Conservation (phyloP, 106 monocot genomes). For the Dendrobium officinale region DNA sequence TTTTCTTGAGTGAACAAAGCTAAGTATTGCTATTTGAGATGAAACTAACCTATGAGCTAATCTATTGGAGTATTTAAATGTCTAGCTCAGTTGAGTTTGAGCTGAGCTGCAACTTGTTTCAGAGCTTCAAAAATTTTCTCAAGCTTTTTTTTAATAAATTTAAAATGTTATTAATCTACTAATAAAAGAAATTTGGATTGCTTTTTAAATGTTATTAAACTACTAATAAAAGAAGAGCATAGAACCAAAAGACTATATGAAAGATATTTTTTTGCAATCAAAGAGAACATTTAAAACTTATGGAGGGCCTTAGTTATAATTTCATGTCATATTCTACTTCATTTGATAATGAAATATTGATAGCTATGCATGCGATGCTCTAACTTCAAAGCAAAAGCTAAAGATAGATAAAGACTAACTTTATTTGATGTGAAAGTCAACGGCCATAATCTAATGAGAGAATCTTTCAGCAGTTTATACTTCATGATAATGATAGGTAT, state of each 20-base stretch:
- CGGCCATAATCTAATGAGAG: not conserved
- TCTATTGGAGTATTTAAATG: not conserved
- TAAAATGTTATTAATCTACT: too few species aligned
- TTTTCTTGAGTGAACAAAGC: not conserved
- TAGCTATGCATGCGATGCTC: not conserved
- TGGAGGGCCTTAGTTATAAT: not conserved
- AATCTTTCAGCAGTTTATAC: not conserved
- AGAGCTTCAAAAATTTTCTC: too few species aligned
- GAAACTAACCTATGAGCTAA: not conserved
- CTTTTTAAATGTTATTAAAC: too few species aligned
- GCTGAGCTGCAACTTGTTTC: too few species aligned
- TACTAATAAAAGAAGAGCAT: too few species aligned
- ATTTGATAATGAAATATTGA: not conserved
- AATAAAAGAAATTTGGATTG: too few species aligned
- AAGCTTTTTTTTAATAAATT: too few species aligned
- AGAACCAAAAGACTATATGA: not conserved
- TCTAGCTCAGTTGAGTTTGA: too few species aligned
- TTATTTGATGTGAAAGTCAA: constrained; percentile 4
- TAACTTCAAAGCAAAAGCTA: not conserved
- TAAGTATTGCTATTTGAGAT: not conserved
- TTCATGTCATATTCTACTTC: not conserved
- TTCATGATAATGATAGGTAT: not conserved
- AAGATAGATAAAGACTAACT: not conserved
- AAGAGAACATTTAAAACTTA: not conserved
- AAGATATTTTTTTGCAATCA: not conserved